A percentile compares a stretch with the other conserved stretches of the same genome.
phyloP scores from a whole-genome alignment of 306 rosid genomes.

The Castanea mollissima region DNA sequence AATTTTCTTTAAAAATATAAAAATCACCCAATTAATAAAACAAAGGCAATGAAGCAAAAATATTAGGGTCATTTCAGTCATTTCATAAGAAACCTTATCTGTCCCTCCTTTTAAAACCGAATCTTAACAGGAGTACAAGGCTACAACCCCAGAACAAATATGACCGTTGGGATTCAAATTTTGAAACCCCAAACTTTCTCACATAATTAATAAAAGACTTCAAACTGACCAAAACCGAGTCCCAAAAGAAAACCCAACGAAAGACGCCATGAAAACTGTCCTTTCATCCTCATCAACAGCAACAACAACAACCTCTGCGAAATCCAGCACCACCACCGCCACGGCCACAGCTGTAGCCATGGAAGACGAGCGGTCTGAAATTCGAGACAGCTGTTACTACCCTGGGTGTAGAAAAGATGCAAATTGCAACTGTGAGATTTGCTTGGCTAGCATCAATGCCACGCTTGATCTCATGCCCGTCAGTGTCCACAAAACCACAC shows the following conservation, averaged over 20 bases:
- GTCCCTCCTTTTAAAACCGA: not conserved
- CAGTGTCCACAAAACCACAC: conserved; percentile 56
- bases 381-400: conserved; percentile 65
- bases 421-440: conserved; percentile 68
- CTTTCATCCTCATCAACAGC: conserved; percentile 1
- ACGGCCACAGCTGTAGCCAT: not conserved
- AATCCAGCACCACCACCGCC: conserved; percentile 30
- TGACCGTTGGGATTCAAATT: conserved; percentile 76
- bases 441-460: conserved; percentile 82
- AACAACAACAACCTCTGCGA: conserved; percentile 11
- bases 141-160: not conserved
- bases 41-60: not conserved
- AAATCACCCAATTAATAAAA: too few relatives aligned
- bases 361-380: conserved; percentile 45
- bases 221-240: not conserved
- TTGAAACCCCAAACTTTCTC: conserved; percentile 16
- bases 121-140: too few relatives aligned
- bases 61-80: not conserved
- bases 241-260: not conserved
- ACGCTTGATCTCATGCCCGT: conserved; percentile 79
- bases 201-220: not conserved
- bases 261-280: conserved; percentile 41
- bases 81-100: not conserved
- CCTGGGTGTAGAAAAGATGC: conserved; percentile 82
- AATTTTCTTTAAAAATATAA: too few relatives aligned